Percentiles rank a stretch among this genome's conserved stretches.
phyloP scores from a whole-genome alignment of 1,284 basidiomycete species.

The Cutaneotrichosporon cyanovorans region DNA sequence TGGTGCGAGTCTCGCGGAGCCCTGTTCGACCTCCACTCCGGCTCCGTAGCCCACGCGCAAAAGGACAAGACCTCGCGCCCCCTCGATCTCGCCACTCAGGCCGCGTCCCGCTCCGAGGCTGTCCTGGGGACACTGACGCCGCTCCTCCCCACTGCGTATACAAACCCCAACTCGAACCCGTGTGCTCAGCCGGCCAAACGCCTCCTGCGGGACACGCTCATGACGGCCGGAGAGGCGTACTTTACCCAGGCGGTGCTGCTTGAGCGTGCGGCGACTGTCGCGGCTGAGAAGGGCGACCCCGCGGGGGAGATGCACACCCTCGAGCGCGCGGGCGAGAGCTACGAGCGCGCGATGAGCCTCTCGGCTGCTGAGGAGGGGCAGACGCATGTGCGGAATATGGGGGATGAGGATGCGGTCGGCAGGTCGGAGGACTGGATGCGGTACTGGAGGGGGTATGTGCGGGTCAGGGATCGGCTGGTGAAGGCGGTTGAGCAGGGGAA shows the following conservation, averaged over 20 bases:
- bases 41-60: conserved; percentile 60
- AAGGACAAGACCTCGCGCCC: conserved; percentile 48
- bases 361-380: conserved; percentile 46
- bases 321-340: conserved; percentile 52
- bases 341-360: conserved; percentile 53
- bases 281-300: conserved; percentile 34
- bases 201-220: conserved; percentile 42
- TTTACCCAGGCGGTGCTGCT: conserved; percentile 44
- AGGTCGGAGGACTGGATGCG: conserved; percentile 35
- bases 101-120: conserved; percentile 60
- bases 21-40: conserved; percentile 63
- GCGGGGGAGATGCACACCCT: conserved; percentile 52
- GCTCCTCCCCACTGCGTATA: conserved; percentile 36
- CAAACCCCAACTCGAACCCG: conserved; percentile 25
- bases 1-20: conserved; percentile 66
- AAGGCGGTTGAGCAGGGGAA: neutral
- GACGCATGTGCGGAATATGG: conserved; percentile 53
- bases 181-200: conserved; percentile 21
- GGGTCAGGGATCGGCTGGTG: conserved; percentile 31
- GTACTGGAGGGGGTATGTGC: conserved; percentile 38
- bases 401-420: conserved; percentile 26
- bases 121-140: conserved; percentile 54
- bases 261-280: conserved; percentile 52
- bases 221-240: conserved; percentile 49
- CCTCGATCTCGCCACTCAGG: conserved; percentile 54